Base-by-base conservation (phyloP, 2,329 filamentous ascomycete genomes). In the Botrytis fabae region DNA sequence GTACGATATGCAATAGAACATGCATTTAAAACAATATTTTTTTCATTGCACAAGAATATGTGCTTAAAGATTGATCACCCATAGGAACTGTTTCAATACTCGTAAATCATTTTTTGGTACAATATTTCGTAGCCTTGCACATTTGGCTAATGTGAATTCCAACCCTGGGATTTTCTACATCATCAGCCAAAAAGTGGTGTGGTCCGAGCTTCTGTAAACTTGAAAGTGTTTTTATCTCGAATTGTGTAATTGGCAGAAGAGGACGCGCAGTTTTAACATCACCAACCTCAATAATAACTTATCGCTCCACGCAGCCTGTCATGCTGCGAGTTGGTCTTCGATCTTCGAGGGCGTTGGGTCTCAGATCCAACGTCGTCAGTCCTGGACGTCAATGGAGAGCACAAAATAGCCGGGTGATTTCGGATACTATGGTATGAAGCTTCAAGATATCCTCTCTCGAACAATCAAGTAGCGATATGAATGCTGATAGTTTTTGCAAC, bases 321-420 rank as follows among this genome's bases (percentile, higher is more conserved):
- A 91, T 91, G 89, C 87, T 91, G 87, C 89, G 89, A 85, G 88
- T 88, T 83, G 90, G 89, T 83, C 84, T 91, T 85, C 88, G 86
- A 85, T 89, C 89, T 82, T 87, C 87, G 81, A 88, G 85, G 85
- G 85, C 86, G 80, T 83, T 90, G 82, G 84, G 86, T 83, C 83
- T 84, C 82, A 86, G 84, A 84, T 84, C 87, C 80, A 79, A 84
- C 81, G 84, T 84, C 82, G 84, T 86, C 79, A 83, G 84, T 80
- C 84, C 84, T 78, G 83, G 83, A 82, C 87, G 85, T 82, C 88
- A 90, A 89, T 90, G 88, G 88, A 86, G 87, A 75, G 80, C 81
- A 76, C 82, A 82, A 74, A 80, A 81, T 80, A 80, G 81, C 79
- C 81, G 81, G 78, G 80, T 77, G 74, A 69, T 69, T 63, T 77